These are phyloP conservation scores for Stipa capillata DNA, from an alignment of 176 grass and related monocot species.

Conservation along the genomic window DNA sequence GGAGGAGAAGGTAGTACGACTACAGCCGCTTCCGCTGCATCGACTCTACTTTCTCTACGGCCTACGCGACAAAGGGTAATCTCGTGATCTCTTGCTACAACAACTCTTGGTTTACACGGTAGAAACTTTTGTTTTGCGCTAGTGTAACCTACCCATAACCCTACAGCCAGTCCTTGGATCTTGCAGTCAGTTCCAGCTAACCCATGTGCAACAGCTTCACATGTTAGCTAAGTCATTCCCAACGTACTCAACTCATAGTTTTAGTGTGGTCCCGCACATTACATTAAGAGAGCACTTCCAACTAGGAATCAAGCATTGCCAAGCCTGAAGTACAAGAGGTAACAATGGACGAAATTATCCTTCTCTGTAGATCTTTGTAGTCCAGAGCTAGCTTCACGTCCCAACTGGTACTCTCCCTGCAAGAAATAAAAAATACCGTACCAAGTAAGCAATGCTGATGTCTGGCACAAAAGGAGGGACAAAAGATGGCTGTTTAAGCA, in stretches of 20 bases:
- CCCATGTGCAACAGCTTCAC: conserved; percentile 10
- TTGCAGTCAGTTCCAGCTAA: neutral
- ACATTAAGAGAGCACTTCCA: neutral
- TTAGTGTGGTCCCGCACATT: neutral
- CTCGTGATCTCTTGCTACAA: too few relatives aligned
- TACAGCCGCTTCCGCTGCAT: too few relatives aligned
- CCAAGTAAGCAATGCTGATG: neutral
- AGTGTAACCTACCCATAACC: too few relatives aligned
- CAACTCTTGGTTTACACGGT: too few relatives aligned
- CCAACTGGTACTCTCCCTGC: conserved; percentile 51
- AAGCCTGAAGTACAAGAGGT: conserved; percentile 49
- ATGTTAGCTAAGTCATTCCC: neutral
- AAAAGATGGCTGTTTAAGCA: neutral
- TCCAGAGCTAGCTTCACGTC: conserved; percentile 61
- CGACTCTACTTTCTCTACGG: too few relatives aligned
- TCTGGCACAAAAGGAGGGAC: neutral
- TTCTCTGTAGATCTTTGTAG: conserved; percentile 67
- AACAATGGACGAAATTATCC: conserved; percentile 59
- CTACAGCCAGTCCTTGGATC: conserved; percentile 4
- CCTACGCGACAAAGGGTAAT: too few relatives aligned
- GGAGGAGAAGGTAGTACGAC: too few relatives aligned
- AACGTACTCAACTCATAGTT: neutral
- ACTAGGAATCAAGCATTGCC: conserved; percentile 28
- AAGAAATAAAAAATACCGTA: conserved; percentile 1
- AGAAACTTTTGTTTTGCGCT: too few relatives aligned